Conservation (phyloP, 805 yeast species). For the Suhomyces sp. region DNA sequence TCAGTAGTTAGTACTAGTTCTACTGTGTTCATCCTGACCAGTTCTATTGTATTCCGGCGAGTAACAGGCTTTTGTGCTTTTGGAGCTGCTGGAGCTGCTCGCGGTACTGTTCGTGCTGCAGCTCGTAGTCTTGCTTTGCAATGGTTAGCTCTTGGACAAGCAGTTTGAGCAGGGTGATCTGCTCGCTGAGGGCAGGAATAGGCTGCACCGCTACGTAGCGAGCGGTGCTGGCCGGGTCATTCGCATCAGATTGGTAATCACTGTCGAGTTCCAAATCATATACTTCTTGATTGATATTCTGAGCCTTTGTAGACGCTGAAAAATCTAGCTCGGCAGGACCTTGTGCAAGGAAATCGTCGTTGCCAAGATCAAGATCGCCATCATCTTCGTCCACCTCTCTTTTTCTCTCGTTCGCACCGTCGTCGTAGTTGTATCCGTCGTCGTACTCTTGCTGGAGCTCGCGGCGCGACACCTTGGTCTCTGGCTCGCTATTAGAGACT, state of each 20-base stretch:
- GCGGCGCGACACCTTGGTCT: constrained; percentile 1
- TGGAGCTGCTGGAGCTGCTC: neutral
- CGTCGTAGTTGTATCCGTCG: constrained; percentile 13
- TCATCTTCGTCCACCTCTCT: constrained; percentile 2
- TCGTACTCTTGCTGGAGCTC: constrained; percentile 9
- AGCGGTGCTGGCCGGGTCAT: neutral
- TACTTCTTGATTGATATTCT: constrained; percentile 1
- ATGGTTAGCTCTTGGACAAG: neutral
- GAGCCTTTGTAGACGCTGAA: neutral
- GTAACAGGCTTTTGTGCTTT: neutral
- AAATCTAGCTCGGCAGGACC: neutral
- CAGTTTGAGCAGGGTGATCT: neutral
- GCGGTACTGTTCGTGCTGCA: neutral
- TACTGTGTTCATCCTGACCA: too few relatives aligned
- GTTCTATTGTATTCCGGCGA: neutral
- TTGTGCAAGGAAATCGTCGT: constrained; percentile 2
- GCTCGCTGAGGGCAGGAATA: neutral
- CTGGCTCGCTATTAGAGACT: neutral
- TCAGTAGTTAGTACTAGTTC: too few relatives aligned
- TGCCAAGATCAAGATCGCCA: constrained; percentile 3
- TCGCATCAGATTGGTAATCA: neutral
- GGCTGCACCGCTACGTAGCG: neutral
- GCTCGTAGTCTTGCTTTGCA: neutral
- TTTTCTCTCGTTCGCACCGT: constrained; percentile 4
- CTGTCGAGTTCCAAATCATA: constrained; percentile 7